These are phyloP conservation scores for Cladosporium cucumerinum DNA, from an alignment of 2,329 filamentous ascomycete genomes.

Conservation along the genomic window DNA sequence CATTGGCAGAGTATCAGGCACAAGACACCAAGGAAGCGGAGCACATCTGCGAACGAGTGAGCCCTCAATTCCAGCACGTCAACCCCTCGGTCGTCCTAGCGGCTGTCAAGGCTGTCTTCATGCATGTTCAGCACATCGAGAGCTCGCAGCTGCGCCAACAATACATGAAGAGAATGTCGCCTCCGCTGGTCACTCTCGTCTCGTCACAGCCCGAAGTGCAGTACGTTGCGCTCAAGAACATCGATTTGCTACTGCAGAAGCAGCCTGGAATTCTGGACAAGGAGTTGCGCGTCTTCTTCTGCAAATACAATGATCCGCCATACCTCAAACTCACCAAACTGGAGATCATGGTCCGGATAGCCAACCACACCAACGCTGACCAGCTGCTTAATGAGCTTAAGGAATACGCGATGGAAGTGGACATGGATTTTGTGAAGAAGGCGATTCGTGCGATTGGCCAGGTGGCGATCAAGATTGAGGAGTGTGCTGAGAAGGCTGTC, in stretches of 20 bases:
- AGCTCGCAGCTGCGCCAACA: slow-evolving; percentile 74
- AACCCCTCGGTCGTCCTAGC: slow-evolving; percentile 95
- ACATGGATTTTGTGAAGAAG: slow-evolving; percentile 96
- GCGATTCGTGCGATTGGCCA: slow-evolving; percentile 96
- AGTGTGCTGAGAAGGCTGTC: slow-evolving; percentile 90
- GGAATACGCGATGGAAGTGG: slow-evolving; percentile 95
- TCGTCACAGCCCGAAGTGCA: slow-evolving; percentile 96
- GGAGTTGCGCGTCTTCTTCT: slow-evolving; percentile 97
- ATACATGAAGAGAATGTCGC: slow-evolving; percentile 98
- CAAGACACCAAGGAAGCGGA: slow-evolving; percentile 92
- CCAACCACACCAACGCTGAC: slow-evolving; percentile 94
- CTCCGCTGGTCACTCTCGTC: slow-evolving; percentile 89
- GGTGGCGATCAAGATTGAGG: slow-evolving; percentile 97
- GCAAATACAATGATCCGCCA: slow-evolving; percentile 98
- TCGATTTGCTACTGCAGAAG: slow-evolving; percentile 90
- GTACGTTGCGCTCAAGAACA: slow-evolving; percentile 94
- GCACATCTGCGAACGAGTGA: slow-evolving; percentile 94
- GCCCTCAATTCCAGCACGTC: slow-evolving; percentile 96
- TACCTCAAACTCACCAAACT: slow-evolving; percentile 98
- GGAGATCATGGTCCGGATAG: slow-evolving; percentile 99
- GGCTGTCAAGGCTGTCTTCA: slow-evolving; percentile 96
- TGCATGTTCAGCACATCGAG: slow-evolving; percentile 80
- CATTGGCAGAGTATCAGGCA: slow-evolving; percentile 82
- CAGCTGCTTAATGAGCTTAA: slow-evolving; percentile 91
- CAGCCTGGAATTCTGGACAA: slow-evolving; percentile 96